Evolutionary conservation across 768 basidiomycete genomes (phyloP).

Genomic region (Suillus fuscotomentosus): DNA sequence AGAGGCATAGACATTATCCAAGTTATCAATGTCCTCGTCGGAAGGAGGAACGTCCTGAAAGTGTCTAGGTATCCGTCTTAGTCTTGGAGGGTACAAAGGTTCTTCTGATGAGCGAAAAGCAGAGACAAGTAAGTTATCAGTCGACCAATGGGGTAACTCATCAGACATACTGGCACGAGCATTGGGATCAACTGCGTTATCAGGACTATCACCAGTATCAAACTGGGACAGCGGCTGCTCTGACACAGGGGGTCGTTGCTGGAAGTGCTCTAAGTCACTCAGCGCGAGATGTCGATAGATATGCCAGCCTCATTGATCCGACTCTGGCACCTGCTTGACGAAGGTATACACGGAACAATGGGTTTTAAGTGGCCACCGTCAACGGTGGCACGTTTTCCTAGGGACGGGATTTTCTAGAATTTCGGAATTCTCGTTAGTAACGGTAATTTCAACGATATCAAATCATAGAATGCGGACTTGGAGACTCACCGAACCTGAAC

Average conservation of each 20-base stretch:
- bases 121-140: neutral
- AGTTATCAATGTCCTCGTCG: neutral
- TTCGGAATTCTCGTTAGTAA: too few species aligned
- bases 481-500: neutral
- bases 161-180: neutral
- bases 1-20: neutral
- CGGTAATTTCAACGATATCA: too few species aligned
- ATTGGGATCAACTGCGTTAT: neutral
- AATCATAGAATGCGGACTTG: too few species aligned
- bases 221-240: neutral
- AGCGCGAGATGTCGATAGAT: neutral
- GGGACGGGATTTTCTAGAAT: neutral
- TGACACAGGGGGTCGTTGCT: neutral
- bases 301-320: neutral
- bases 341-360: neutral
- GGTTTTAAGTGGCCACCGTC: neutral
- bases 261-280: neutral
- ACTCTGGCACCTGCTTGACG: neutral
- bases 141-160: neutral
- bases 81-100: neutral
- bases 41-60: neutral
- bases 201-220: neutral
- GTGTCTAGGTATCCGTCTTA: neutral
- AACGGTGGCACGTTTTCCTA: neutral
- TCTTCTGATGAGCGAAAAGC: neutral